Base-by-base conservation (phyloP, 2,329 filamentous ascomycete species). In the Fusarium lateritium region DNA sequence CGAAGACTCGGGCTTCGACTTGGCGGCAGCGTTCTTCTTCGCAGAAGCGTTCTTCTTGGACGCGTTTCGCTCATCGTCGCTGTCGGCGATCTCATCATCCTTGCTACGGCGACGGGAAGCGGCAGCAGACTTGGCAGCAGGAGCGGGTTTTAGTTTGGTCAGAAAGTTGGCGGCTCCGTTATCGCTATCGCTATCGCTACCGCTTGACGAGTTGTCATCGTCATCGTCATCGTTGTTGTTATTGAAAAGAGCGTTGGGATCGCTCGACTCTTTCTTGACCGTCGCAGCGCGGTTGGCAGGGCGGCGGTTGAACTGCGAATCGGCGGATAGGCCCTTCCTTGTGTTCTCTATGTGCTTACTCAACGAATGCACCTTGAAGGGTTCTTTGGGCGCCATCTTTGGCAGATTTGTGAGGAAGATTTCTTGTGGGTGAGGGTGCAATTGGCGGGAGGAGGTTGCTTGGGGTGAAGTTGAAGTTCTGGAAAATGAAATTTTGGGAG, bases 1-100 rank as follows among this genome's bases (percentile, higher is more conserved):
- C 15, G 72, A 70, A 9, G 70, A 62, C 21, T 70, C 60, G 13
- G 62, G 24, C 43, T 73, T 62, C 28, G 66, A 28, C 56, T 77
- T 69, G 40, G 62, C 31, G 11, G 52, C 52, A 19, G 52, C 33
- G 50, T 62, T 19, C 21, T 71, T 71, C 52, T 70, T 72, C 9
- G 36, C 8, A 19, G 62, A 14, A n/a, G 61, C 33, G 33, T 63
- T 70, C 34, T 75, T 76, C 33, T 73, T 65, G 19, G 75, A 65
- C 38, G 76, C 66, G 46, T 75, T 75, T 56, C 77, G 78, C 62
- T 82, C 81, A 70, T 70, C 78, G 69, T 83, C 80, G 70, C 81
- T 83, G 58, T 83, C 81, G 72, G 80, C 79, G 61, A 83, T 81
- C 64, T 82, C 81, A 22, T 80, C 78, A 43, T 76, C 63, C 67